Evolutionary conservation across 441 rosid species (phyloP), one percentile per base, ranked within the genome.

Genomic region (Gossypium schwendimanii): DNA sequence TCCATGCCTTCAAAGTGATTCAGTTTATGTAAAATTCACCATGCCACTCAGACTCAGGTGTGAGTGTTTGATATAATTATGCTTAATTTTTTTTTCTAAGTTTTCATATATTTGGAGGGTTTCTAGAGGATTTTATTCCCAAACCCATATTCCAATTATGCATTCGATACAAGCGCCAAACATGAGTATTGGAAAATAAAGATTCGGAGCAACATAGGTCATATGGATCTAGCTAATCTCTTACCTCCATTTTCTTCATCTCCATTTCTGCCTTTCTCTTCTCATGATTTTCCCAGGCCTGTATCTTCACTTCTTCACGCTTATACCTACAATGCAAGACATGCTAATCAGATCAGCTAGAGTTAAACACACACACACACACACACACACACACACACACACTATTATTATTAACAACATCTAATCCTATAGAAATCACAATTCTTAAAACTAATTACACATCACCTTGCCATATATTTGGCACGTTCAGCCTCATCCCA

Each of bases 401-500:
- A 23, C 11, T 57, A 57, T 23, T 57, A 23, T 57, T 57, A 57
- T 23, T 3, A 23, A 3, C 8, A 23, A 57, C n/a, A 21, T 23
- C 31, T 57, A 57, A 10, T 57, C 33, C 11, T 57, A 21, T 57
- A 23, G 62, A 70, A 73, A 74, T 18, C 49, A 28, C 7, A 36
- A 62, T 3, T 39, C n/a, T 44, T 36, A 47, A 31, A 20, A 41
- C 6, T 53, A 17, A 72, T 20, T 20, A 21, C 45, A 23, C 12
- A 63, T 78, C 73, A 94, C 96, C 98, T 92, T 31, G 98, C 97
- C 91, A 82, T 87, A 68, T 84, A 92, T 73, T 91, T 94, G 67
- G 98, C 90, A 0, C 94, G 89, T 80, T 94, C 94, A 0, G 96
- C 98, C 76, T 92, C 98, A 36, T 88, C 98, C 99, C 97, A 94